Evolutionary conservation across 495 filamentous ascomycete species (phyloP), one percentile per base, ranked within the genome.

Genomic region (Penicillium cataractarum): DNA sequence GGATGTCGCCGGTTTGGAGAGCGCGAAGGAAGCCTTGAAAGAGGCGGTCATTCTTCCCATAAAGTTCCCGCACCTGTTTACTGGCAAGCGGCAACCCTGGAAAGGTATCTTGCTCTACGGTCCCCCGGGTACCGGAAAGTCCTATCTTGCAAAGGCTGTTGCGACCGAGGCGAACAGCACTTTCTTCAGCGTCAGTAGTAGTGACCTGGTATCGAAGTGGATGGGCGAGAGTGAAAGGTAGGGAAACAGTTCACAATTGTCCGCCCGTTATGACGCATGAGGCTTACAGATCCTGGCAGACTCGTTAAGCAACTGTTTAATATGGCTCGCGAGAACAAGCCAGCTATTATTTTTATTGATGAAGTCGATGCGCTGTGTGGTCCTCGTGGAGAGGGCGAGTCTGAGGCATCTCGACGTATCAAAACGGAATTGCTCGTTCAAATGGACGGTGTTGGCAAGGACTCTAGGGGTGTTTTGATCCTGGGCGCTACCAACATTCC

Each of bases 221-320:
- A 98, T 99, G 96, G 95, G 95, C 76, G 95, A 99, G 76, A 93
- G 89, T 84, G 95, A 99, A 85, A 83, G 94, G 94, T 97, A 78
- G 9, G 51, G 35, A 17, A 29, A 22, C 12, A 32, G 40, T 24
- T n/a, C n/a, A 24, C n/a, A 24, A 27, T 54, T 42, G 13, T 0
- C 49, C 17, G 37, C 56, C 8, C 42, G 24, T 17, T 22, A 56
- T 27, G 21, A 56, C 32, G 48, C 31, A 52, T 56, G 22, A 61
- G 72, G 56, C 66, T 65, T 22, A 68, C 57, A 62, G 35, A 62
- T n/a, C 24, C 12, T 21, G 32, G 27, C 66, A 97, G 94, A 72
- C 83, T 99, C 65, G 96, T 99, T 37, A 97, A 97, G 74, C 93
- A 97, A 69, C 84, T 99, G 27, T 99, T 99, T 79, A 92, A 89